Percentiles rank a stretch among this genome's conserved stretches.
phyloP scores from a whole-genome alignment of 441 rosid genomes.

The Lepidium campestre region DNA sequence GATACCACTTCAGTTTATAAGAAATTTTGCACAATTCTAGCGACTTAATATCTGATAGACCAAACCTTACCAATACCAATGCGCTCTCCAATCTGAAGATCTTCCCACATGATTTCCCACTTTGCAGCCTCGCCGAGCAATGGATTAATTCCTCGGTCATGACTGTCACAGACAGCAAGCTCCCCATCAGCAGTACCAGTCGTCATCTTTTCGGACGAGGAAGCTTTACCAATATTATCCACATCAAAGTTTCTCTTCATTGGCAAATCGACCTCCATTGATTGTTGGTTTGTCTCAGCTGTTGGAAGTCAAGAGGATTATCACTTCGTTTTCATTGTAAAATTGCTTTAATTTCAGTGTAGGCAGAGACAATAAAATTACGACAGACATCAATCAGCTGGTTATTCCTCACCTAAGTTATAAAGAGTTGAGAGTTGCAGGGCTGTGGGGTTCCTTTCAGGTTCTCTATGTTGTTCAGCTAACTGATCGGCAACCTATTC shows the following conservation, averaged over 20 bases:
- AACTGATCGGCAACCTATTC: conserved; percentile 29
- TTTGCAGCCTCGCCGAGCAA: conserved; percentile 76
- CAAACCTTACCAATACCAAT: conserved; percentile 85
- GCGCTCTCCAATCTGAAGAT: conserved; percentile 93
- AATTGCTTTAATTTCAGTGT: not conserved
- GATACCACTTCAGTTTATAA: not conserved
- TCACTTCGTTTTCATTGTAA: conserved; percentile 22
- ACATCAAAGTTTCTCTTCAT: conserved; percentile 20
- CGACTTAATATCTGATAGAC: not conserved
- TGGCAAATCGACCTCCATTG: conserved; percentile 24
- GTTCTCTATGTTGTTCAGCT: conserved; percentile 39
- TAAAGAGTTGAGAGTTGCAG: conserved; percentile 34
- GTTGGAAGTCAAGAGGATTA: conserved; percentile 27
- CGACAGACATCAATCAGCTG: not conserved
- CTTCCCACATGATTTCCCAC: conserved; percentile 96
- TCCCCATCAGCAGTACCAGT: conserved; percentile 23
- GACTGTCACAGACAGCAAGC: conserved; percentile 35
- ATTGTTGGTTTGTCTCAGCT: conserved; percentile 39
- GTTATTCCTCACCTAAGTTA: conserved; percentile 31
- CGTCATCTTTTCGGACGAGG: conserved; percentile 36
- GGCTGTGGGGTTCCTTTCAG: conserved; percentile 28
- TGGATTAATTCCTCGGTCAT: conserved; percentile 53
- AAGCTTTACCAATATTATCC: conserved; percentile 29
- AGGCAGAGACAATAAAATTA: not conserved
- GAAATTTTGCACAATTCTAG: not conserved